Evolutionary conservation across 306 rosid species (phyloP).

Genomic region (Senna siamea): DNA sequence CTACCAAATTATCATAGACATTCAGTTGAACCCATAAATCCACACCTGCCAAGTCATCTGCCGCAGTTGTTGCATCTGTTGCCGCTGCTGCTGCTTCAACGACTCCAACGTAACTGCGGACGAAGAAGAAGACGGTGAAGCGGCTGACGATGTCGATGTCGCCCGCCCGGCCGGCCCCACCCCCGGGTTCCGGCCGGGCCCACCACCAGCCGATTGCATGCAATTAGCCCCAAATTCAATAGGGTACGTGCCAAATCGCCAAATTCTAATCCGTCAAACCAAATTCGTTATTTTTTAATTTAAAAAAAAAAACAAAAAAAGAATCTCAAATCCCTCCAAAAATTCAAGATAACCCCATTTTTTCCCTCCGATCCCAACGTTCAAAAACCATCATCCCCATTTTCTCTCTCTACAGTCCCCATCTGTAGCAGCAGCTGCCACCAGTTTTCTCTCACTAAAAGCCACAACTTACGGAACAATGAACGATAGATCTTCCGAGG

Average conservation of each 20-base stretch:
- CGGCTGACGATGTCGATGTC: slow-evolving; percentile 79
- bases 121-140: slow-evolving; percentile 91
- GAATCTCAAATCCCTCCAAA: slow-evolving; percentile 54
- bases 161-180: slow-evolving; percentile 77
- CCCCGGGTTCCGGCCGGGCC: slow-evolving; percentile 78
- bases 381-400: slow-evolving; percentile 40
- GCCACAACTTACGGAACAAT: slow-evolving; percentile 46
- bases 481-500: slow-evolving; percentile 43
- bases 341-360: slow-evolving; percentile 43
- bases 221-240: slow-evolving; percentile 49
- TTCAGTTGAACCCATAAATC: slow-evolving; percentile 39
- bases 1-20: slow-evolving; percentile 33
- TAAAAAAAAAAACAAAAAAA: slow-evolving; percentile 10
- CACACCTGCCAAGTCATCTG: slow-evolving; percentile 77
- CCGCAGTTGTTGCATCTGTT: slow-evolving; percentile 44
- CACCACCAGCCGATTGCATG: slow-evolving; percentile 93
- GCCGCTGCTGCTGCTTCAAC: slow-evolving; percentile 79
- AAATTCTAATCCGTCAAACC: slow-evolving; percentile 48
- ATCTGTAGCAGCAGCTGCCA: slow-evolving; percentile 13
- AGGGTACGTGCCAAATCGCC: slow-evolving; percentile 25
- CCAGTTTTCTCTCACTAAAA: slow-evolving; percentile 53
- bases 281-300: slow-evolving; percentile 12
- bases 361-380: slow-evolving; percentile 66
- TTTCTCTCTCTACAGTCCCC: slow-evolving; percentile 29
- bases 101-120: slow-evolving; percentile 87